phyloP scores from a whole-genome alignment of 345 rosid genomes.

The Pistacia integerrima region DNA sequence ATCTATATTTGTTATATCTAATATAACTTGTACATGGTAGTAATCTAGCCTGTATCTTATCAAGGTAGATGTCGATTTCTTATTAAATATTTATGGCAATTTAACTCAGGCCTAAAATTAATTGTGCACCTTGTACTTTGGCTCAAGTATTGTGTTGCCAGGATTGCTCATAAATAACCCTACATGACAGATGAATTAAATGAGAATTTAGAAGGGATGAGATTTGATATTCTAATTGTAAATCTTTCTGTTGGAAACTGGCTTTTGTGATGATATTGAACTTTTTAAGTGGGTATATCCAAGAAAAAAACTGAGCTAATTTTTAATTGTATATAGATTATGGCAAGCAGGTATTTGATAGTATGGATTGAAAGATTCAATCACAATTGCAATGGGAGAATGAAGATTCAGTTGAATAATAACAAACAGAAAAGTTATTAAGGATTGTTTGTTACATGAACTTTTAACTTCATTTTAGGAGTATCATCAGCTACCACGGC shows the following conservation, averaged over 20 bases:
- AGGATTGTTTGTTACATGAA: background rate
- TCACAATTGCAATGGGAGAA: background rate
- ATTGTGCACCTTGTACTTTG: background rate
- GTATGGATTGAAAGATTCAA: background rate
- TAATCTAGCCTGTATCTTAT: background rate
- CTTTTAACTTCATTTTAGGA: too few species aligned
- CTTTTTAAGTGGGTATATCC: background rate
- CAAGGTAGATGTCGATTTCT: constrained; percentile 1
- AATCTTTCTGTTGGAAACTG: background rate
- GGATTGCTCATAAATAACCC: background rate
- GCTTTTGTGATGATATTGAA: background rate
- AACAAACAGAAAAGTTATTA: background rate
- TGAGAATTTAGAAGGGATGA: background rate
- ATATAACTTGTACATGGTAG: background rate
- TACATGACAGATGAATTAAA: background rate
- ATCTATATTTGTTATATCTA: background rate
- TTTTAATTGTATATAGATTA: background rate
- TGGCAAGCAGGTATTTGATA: background rate
- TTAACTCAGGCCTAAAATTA: too few species aligned
- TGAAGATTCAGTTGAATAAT: background rate
- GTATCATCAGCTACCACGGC: background rate
- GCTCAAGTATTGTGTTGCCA: background rate
- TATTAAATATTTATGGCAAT: too few species aligned
- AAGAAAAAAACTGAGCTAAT: background rate
- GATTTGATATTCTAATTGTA: background rate